A percentile compares a stretch with the other conserved stretches of the same genome.
These are phyloP conservation scores for Reticulascus tulasneorum DNA, from an alignment of 2,329 filamentous ascomycete genomes.

Conservation along the genomic window DNA sequence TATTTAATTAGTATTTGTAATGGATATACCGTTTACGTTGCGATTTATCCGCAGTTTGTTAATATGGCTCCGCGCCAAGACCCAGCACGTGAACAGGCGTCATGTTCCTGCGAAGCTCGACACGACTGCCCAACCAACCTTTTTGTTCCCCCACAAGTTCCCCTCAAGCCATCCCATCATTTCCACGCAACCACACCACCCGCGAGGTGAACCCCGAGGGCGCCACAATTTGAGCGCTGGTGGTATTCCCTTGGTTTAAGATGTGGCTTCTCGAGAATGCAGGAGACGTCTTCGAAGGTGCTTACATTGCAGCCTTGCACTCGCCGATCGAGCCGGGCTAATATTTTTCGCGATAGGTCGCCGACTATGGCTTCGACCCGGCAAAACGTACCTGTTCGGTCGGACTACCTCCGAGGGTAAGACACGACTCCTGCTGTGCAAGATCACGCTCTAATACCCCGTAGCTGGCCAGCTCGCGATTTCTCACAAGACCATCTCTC, in stretches of 20 bases:
- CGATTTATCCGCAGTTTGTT: no score
- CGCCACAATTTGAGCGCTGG: no score
- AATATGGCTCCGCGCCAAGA: no score
- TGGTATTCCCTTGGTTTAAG: no score
- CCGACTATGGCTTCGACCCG: conserved; percentile 79
- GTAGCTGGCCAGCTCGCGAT: conserved; percentile 67
- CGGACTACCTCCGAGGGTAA: conserved; percentile 66
- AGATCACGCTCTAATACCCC: neutral
- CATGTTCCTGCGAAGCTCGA: conserved; percentile 8
- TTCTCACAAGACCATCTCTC: conserved; percentile 77
- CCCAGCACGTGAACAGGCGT: conserved; percentile 19
- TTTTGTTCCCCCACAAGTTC: conserved; percentile 9
- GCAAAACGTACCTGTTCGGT: conserved; percentile 81
- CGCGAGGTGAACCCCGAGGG: no score
- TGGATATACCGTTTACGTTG: no score
- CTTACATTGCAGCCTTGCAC: conserved; percentile 4
- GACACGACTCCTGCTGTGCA: conserved; percentile 14
- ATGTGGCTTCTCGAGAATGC: conserved; percentile 67
- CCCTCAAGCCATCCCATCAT: conserved; percentile 5
- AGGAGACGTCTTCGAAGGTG: conserved; percentile 47
- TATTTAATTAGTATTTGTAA: no score
- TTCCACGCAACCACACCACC: conserved; percentile 1
- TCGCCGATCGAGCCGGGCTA: neutral
- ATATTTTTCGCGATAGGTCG: conserved; percentile 24
- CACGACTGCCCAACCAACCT: conserved; percentile 4